Evolutionary conservation across 2,329 filamentous ascomycete genomes (phyloP), one percentile per base, ranked within the genome.

Genomic region (Diaporthe destruens): DNA sequence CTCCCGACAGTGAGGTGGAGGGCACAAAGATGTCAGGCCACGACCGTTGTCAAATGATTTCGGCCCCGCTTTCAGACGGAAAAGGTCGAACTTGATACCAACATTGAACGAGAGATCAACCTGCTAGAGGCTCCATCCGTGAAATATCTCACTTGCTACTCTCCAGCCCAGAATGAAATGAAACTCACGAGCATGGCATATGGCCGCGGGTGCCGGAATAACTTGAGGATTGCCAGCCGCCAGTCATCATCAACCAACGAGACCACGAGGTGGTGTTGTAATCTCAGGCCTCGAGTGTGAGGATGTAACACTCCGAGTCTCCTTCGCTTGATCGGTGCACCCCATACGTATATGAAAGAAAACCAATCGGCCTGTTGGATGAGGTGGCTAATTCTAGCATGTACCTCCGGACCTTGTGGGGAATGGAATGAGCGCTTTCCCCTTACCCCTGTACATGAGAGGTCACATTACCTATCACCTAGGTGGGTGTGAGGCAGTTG

Each of bases 381-480:
- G 44, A 23, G 44, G 59, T 18, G 44, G 9, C 20, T 51, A 29
- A 29, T 34, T 20, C 59, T 23, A 32, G 29, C 44, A 11, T 18
- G 59, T 65, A 23, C 29, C 36, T 36, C 29, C 49, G 29, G 7
- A 18, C 20, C 6, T n/a, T 32, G 29, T 49, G 34, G 20, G 29
- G 44, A 39, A 39, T 14, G 36, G 34, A 7, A 65, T 32, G 34
- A 23, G 36, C n/a, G 23, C 23, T 20, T 20, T n/a, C 25, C 42
- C 25, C 42, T 18, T 0, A 55, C 1, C 59, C 59, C 42, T 65
- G 44, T 20, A 69, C 23, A 23, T 54, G 63, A 73, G 61, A 39
- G 25, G 49, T 72, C 63, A 69, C 72, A 68, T 72, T 71, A 63
- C 51, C 36, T 34, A 47, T 34, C 36, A 39, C 11, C 25, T 5